phyloP scores from a whole-genome alignment of 2,329 filamentous ascomycete genomes.

The Dactylellina haptotyla region DNA sequence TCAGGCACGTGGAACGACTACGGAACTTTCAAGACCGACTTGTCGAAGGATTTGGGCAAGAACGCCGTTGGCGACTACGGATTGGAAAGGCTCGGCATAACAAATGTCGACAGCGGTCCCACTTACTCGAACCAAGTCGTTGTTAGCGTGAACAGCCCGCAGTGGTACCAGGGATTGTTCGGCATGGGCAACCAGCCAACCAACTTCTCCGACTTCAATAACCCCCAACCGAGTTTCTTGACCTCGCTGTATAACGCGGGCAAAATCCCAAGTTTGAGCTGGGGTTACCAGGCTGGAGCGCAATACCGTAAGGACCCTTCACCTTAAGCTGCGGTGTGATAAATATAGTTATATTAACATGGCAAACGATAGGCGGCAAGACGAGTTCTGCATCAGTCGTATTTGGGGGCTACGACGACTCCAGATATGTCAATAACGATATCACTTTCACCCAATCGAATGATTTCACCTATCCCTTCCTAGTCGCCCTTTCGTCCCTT shows the following conservation, averaged over 20 bases:
- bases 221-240: slow-evolving; percentile 45
- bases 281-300: slow-evolving; percentile 46
- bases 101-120: slow-evolving; percentile 19
- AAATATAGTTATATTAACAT: neutral
- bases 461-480: slow-evolving; percentile 26
- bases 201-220: slow-evolving; percentile 48
- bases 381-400: slow-evolving; percentile 1
- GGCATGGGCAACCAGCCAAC: slow-evolving; percentile 47
- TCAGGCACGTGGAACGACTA: slow-evolving; percentile 34
- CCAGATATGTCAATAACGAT: slow-evolving; percentile 34
- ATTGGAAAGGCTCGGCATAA: slow-evolving; percentile 34
- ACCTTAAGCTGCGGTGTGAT: neutral
- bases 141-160: slow-evolving; percentile 13
- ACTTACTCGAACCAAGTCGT: slow-evolving; percentile 41
- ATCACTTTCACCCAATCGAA: slow-evolving; percentile 36
- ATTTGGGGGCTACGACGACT: slow-evolving; percentile 47
- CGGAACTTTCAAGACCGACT: slow-evolving; percentile 36
- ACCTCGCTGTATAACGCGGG: slow-evolving; percentile 39
- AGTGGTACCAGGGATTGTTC: slow-evolving; percentile 44
- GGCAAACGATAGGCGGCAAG: slow-evolving; percentile 44
- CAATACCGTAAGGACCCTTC: slow-evolving; percentile 37
- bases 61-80: slow-evolving; percentile 43
- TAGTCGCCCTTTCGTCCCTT: slow-evolving; percentile 36
- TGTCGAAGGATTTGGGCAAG: slow-evolving; percentile 37
- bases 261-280: slow-evolving; percentile 44